Conservation (phyloP, 129 eudicot species). For the Chrysanthemum seticuspe region DNA sequence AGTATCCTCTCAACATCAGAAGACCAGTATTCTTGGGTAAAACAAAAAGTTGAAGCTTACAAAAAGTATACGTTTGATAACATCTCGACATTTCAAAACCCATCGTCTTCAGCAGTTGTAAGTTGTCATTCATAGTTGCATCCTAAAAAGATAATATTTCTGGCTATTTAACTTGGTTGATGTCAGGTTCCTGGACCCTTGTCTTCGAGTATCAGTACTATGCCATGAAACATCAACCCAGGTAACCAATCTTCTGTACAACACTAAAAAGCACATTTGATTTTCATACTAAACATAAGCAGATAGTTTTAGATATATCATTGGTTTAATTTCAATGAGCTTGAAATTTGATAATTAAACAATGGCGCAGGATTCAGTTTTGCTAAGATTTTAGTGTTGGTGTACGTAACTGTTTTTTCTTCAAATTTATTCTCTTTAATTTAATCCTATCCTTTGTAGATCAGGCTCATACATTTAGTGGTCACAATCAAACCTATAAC, state of each 20-base stretch:
- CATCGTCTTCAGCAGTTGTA: slow-evolving; percentile 3
- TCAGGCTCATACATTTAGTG: not conserved
- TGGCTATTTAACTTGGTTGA: not conserved
- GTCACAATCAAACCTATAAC: not conserved
- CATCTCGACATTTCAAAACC: not conserved
- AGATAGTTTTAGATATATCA: too few species aligned
- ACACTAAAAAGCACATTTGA: not conserved
- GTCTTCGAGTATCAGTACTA: not conserved
- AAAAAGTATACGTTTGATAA: not conserved
- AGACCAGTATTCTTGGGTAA: not conserved
- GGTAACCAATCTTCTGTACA: not conserved
- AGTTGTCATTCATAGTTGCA: slow-evolving; percentile 1
- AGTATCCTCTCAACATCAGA: too few species aligned
- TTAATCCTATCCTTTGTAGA: too few species aligned
- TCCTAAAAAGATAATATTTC: not conserved
- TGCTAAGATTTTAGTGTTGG: too few species aligned
- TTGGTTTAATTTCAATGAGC: too few species aligned
- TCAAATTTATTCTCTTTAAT: too few species aligned
- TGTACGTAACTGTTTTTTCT: too few species aligned
- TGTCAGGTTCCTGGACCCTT: not conserved
- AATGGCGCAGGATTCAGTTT: too few species aligned
- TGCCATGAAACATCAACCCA: not conserved
- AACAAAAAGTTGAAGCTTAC: not conserved
- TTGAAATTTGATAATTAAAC: too few species aligned
- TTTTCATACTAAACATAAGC: too few species aligned